Evolutionary conservation across 208 protist genomes (phyloP).

Genomic region (Acanthamoeba royreba): DNA sequence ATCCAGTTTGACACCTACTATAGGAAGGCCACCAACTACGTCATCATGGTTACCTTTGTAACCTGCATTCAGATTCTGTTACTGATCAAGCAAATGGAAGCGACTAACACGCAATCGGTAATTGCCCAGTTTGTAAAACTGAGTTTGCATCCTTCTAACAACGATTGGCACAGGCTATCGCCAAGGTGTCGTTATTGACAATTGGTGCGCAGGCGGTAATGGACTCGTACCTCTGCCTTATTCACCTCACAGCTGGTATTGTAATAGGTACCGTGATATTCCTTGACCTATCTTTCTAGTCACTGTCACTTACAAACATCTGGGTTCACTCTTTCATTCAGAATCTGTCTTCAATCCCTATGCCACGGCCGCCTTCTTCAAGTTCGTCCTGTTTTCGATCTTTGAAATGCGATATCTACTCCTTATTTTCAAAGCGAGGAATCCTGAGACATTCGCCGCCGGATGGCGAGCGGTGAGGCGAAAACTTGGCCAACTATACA

Average conservation of each 20-base stretch:
- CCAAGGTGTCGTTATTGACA: slow-evolving; percentile 65
- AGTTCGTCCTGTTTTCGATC: slow-evolving; percentile 73
- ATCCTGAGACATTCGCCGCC: slow-evolving; percentile 60
- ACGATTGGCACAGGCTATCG: neutral
- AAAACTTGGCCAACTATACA: slow-evolving; percentile 69
- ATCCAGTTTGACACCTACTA: too few species aligned
- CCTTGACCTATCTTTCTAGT: neutral
- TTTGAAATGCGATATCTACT: slow-evolving; percentile 79
- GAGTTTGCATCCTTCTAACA: neutral
- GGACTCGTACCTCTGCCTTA: slow-evolving; percentile 67
- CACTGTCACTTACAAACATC: neutral
- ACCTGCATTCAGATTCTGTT: too few species aligned
- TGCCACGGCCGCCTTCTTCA: slow-evolving; percentile 70
- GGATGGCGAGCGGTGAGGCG: slow-evolving; percentile 48
- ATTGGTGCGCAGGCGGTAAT: slow-evolving; percentile 70
- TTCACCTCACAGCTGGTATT: slow-evolving; percentile 65
- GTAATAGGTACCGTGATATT: slow-evolving; percentile 39
- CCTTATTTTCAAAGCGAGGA: slow-evolving; percentile 69
- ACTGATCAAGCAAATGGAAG: too few species aligned
- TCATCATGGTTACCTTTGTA: too few species aligned
- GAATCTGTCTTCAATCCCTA: slow-evolving; percentile 75
- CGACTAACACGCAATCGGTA: too few species aligned
- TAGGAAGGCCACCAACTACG: too few species aligned
- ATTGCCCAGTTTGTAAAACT: neutral
- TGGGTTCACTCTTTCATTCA: neutral